Base-by-base conservation (phyloP, 805 yeast species). In the Candida railenensis region DNA sequence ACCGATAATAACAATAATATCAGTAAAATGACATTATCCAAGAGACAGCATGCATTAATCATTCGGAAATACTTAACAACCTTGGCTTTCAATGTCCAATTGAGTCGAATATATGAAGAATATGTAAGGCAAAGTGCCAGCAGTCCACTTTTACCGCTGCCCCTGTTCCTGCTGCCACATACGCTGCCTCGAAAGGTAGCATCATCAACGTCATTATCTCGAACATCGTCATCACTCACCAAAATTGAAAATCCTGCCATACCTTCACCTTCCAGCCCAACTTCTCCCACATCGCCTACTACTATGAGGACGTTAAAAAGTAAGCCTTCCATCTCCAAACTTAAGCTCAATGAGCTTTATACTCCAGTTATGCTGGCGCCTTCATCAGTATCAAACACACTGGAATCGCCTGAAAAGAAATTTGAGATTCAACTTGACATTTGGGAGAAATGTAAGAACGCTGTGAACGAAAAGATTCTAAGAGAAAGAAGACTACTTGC, bases 81-180 rank as follows among this genome's bases (percentile, higher is more conserved):
- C 40, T 54, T 85, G 41, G 87, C 87, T 14, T 75, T 80, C 44
- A 73, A 78, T 46, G 80, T 84, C 14, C 91, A 85, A 62, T 78
- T 83, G n/a, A 80, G 78, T 9, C 64, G 91, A 42, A 77, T 85
- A 9, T 83, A 76, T 60, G 77, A 76, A 21, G 66, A 60, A 46
- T 56, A 57, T 43, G 34, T 59, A 12, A 62, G 57, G 44, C 49
- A 50, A 14, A 42, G 43, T 19, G 43, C 4, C n/a, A 16, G 8
- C 9, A 30, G 18, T 19, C n/a, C 37, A 20, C 52, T 20, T 16
- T 44, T 19, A 4, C 33, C 44, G 20, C 12, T 38, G 32, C 37
- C 42, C 9, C 39, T 20, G 22, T 18, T 37, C 15, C 15, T 22
- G 32, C 22, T 30, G 36, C 43, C 43, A 11, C 21, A 19, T 7